These are phyloP conservation scores for Colletotrichum orchidophilum DNA, from an alignment of 2,329 filamentous ascomycete genomes.

Conservation along the genomic window DNA sequence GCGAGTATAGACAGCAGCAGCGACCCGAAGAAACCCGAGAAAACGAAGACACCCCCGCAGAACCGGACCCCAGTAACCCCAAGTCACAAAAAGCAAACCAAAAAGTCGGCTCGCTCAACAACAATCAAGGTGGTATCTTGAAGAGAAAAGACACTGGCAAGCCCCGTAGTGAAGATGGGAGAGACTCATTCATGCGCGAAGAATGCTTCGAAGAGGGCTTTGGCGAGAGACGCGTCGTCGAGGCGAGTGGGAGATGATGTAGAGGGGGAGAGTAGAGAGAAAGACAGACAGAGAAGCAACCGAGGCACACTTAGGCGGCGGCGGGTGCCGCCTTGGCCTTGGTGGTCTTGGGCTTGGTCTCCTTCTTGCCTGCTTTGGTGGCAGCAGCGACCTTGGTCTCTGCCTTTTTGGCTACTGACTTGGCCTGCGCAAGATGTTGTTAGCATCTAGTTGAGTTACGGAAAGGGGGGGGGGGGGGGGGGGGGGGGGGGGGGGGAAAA, in stretches of 20 bases:
- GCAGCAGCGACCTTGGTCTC: slow-evolving; percentile 23
- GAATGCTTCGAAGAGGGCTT: neutral
- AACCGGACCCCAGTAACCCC: neutral
- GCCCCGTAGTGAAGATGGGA: neutral
- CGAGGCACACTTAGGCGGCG: neutral
- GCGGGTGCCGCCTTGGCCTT: slow-evolving; percentile 18
- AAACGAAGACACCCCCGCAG: neutral
- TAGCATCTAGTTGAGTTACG: neutral
- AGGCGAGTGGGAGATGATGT: neutral
- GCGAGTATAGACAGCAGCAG: neutral
- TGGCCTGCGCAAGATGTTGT: slow-evolving; percentile 8
- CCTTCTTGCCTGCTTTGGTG: slow-evolving; percentile 32
- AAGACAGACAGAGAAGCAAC: neutral
- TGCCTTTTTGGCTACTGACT: slow-evolving; percentile 30
- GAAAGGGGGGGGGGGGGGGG: too few species aligned
- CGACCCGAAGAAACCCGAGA: too few species aligned
- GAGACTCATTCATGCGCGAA: neutral
- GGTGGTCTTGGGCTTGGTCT: slow-evolving; percentile 33
- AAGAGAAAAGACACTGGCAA: slow-evolving; percentile 21
- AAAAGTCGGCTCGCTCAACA: slow-evolving; percentile 16
- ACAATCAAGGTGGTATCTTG: slow-evolving; percentile 26
- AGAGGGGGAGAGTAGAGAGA: neutral
- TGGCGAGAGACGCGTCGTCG: neutral
- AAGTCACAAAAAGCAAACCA: slow-evolving; percentile 3
- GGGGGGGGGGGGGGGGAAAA: too few species aligned